These are phyloP conservation scores for Mycena floridula DNA, from an alignment of 768 basidiomycete species.

Conservation along the genomic window DNA sequence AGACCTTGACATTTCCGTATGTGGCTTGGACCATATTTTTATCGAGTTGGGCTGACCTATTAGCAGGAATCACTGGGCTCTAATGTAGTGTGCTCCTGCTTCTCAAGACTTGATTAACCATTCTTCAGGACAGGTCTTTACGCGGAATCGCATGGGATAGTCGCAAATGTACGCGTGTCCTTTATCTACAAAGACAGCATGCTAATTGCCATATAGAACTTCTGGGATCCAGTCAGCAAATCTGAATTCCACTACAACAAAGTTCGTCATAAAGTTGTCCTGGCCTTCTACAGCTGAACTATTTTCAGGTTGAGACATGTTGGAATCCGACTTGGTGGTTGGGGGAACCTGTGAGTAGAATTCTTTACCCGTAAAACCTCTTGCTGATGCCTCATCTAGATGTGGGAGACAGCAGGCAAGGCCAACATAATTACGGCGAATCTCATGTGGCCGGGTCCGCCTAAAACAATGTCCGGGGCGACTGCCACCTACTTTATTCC, in stretches of 20 bases:
- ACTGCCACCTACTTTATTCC: constrained; percentile 74
- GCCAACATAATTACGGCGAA: constrained; percentile 75
- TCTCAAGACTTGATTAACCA: neutral
- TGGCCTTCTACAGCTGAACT: too few species aligned
- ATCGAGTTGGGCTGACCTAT: neutral
- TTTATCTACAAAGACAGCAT: neutral
- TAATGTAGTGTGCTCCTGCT: constrained; percentile 50
- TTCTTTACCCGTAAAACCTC: constrained; percentile 1
- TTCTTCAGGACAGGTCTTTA: constrained; percentile 75
- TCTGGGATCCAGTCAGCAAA: constrained; percentile 69
- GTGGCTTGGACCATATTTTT: constrained; percentile 19
- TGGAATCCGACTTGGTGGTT: constrained; percentile 80
- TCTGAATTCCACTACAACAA: constrained; percentile 76
- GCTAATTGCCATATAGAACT: constrained; percentile 47
- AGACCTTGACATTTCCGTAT: constrained; percentile 90
- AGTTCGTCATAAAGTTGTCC: too few species aligned
- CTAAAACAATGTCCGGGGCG: constrained; percentile 56
- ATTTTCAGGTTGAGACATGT: constrained; percentile 43
- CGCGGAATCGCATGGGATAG: constrained; percentile 86
- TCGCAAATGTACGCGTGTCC: constrained; percentile 63
- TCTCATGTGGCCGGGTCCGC: constrained; percentile 93
- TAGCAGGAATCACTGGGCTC: constrained; percentile 79
- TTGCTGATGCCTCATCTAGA: constrained; percentile 46
- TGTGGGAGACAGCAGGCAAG: constrained; percentile 85
- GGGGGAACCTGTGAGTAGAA: constrained; percentile 71